Base-by-base conservation (phyloP, 192 early-diverging fungal genomes). In the Endogone sp. region DNA sequence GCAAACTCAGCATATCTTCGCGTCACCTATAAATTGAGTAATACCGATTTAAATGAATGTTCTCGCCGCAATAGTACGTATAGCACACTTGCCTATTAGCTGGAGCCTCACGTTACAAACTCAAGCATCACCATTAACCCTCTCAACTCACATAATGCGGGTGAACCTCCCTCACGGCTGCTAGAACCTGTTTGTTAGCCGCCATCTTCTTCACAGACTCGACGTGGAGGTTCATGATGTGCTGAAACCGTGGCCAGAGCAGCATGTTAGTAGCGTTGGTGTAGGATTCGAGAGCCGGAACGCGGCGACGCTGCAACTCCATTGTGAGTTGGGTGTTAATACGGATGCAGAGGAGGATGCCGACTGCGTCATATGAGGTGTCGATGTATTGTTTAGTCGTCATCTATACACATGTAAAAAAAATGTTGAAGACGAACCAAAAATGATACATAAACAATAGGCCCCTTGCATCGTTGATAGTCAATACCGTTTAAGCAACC, bases 1-100 rank as follows among this genome's bases (percentile, higher is more conserved):
- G 90, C 83, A 72, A 98, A 95, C 76, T 99, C 97, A 2, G 90
- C 94, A 74, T 97, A 99, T 61, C 96, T 82, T 28, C 97, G 82
- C 1, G 88, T 90, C 26, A 95, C 84, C 92, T 93, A 71, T 3
- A n/a, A n/a, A 21, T 60, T 62, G 24, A 26, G 21, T 64, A 54
- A 49, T 2, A 10, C 56, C 60, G 20, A 25, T 56, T 32, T 21
- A 16, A 49, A 4, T 25, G 8, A 59, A 29, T n/a, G 21, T 28
- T 29, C n/a, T n/a, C n/a, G n/a, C n/a, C n/a, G n/a, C n/a, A n/a
- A 56, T 16, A 65, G 6, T 65, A 29, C n/a, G 23, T 63, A 3
- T n/a, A n/a, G n/a, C n/a, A n/a, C n/a, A n/a, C n/a, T n/a, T n/a
- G n/a, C n/a, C n/a, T n/a, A n/a, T n/a, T n/a, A n/a, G n/a, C n/a